A percentile compares a stretch with the other conserved stretches of the same genome.
phyloP scores from a whole-genome alignment of 192 early-diverging fungal genomes.

The Coemansia sp. region DNA sequence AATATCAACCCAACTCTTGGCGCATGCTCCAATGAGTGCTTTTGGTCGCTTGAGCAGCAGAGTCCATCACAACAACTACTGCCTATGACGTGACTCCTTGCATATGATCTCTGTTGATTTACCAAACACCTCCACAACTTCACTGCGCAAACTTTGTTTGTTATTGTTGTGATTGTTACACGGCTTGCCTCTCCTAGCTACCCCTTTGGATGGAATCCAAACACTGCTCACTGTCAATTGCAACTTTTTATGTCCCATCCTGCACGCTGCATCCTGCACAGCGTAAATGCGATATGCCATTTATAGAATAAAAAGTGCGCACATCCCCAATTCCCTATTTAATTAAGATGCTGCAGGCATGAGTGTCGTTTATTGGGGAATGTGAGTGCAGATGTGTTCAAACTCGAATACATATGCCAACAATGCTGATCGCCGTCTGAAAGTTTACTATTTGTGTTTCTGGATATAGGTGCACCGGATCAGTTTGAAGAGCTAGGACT shows the following conservation, averaged over 20 bases:
- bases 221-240: neutral
- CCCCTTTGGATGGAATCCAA: neutral
- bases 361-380: neutral
- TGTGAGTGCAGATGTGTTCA: slow-evolving; percentile 4
- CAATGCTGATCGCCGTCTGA: slow-evolving; percentile 2
- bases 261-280: slow-evolving; percentile 9
- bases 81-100: slow-evolving; percentile 4
- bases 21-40: neutral
- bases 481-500: slow-evolving; percentile 5
- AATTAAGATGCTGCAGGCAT: slow-evolving; percentile 4
- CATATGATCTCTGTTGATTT: neutral
- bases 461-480: slow-evolving; percentile 1
- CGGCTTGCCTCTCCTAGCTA: too few relatives aligned
- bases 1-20: neutral
- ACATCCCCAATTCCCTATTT: neutral
- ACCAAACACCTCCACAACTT: neutral
- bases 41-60: too few relatives aligned
- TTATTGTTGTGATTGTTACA: slow-evolving; percentile 4
- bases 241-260: slow-evolving; percentile 3
- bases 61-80: neutral
- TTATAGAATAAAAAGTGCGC: neutral
- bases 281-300: slow-evolving; percentile 7
- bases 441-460: slow-evolving; percentile 4
- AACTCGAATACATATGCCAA: neutral
- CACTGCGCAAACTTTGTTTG: neutral